Conservation (phyloP, 2,329 filamentous ascomycete genomes). For the Fusarium globosum region DNA sequence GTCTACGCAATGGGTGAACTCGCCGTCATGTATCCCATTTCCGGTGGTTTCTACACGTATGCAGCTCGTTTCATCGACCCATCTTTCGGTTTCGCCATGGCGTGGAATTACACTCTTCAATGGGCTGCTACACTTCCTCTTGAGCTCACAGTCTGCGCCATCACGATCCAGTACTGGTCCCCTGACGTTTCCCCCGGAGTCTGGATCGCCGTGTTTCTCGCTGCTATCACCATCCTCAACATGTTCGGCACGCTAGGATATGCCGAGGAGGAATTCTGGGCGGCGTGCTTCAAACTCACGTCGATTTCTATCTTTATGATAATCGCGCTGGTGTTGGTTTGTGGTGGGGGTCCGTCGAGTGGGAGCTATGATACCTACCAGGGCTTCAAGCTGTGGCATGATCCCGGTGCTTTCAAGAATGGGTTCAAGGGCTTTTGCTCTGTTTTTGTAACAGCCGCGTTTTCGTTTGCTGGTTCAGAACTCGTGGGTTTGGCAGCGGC, state of each 20-base stretch:
- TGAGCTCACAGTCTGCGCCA: constrained; percentile 56
- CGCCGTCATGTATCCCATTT: constrained; percentile 70
- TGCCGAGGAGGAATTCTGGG: constrained; percentile 67
- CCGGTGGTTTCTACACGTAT: constrained; percentile 64
- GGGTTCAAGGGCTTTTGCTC: constrained; percentile 78
- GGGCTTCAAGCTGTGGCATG: constrained; percentile 52
- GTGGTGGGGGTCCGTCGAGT: constrained; percentile 65
- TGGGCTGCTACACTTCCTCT: constrained; percentile 56
- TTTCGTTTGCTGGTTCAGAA: constrained; percentile 75
- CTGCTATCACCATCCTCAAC: constrained; percentile 63
- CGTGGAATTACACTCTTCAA: constrained; percentile 60
- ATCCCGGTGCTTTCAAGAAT: constrained; percentile 68
- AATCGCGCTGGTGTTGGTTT: constrained; percentile 67
- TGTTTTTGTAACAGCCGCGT: constrained; percentile 76
- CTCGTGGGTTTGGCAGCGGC: constrained; percentile 76
- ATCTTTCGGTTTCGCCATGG: constrained; percentile 65
- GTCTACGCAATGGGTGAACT: constrained; percentile 70
- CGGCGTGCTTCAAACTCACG: constrained; percentile 65
- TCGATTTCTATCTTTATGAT: constrained; percentile 72
- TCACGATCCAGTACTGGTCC: constrained; percentile 57
- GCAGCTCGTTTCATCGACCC: constrained; percentile 62
- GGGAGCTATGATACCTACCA: constrained; percentile 56
- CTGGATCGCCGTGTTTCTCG: constrained; percentile 56
- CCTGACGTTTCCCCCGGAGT: constrained; percentile 55
- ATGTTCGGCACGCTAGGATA: constrained; percentile 66